These are phyloP conservation scores for Ceratopteris richardii DNA, from an alignment of 75 land plant species.

Conservation along the genomic window DNA sequence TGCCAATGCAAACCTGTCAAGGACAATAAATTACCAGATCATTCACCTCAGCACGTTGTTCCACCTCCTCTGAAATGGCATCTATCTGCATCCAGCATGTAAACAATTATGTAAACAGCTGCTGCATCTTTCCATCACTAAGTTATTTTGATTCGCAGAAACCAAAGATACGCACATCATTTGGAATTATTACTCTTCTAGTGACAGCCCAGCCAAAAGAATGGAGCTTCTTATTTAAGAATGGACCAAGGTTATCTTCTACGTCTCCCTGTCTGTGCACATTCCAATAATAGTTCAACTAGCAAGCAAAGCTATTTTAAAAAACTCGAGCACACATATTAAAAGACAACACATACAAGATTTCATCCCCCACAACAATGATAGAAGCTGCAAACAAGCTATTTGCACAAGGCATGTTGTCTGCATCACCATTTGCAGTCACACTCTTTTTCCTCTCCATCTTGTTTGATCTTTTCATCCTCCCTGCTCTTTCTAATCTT, in stretches of 20 bases:
- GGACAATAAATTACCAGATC: constrained; percentile 54
- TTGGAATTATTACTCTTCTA: constrained; percentile 43
- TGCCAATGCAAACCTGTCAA: no score
- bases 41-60: constrained; percentile 33
- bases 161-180: constrained; percentile 54
- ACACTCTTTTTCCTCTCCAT: constrained; percentile 2
- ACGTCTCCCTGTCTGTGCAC: constrained; percentile 50
- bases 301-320: no score
- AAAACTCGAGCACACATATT: no score
- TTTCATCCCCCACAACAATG: constrained; percentile 80
- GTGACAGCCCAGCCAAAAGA: constrained; percentile 69
- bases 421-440: constrained; percentile 17
- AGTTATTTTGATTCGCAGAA: no score
- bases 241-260: constrained; percentile 51
- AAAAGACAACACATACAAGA: constrained; percentile 49
- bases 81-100: constrained; percentile 46
- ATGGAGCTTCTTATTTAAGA: constrained; percentile 56
- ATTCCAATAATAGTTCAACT: no score
- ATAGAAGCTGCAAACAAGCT: constrained; percentile 50
- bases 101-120: no score
- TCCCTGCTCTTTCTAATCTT: constrained; percentile 91
- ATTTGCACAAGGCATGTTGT: constrained; percentile 14
- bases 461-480: constrained; percentile 37
- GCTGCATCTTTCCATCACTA: no score
- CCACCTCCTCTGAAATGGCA: constrained; percentile 88